phyloP scores from a whole-genome alignment of 2,329 filamentous ascomycete species.

The Penicillium hordei region DNA sequence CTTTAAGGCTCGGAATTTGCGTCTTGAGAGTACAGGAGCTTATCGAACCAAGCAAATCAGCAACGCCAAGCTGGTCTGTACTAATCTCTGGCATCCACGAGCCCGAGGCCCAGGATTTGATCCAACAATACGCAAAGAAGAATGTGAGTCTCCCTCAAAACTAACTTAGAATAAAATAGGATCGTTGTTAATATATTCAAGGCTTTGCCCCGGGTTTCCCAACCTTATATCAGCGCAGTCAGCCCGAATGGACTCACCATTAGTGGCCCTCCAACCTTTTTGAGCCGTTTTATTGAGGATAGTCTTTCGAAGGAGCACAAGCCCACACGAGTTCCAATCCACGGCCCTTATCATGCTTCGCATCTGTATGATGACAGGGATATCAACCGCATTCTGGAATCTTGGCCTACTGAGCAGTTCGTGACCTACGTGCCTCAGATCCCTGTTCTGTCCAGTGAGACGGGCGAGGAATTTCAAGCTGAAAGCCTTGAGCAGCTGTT shows the following conservation, averaged over 20 bases:
- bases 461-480: slow-evolving; percentile 32
- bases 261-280: slow-evolving; percentile 57
- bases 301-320: slow-evolving; percentile 52
- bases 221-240: slow-evolving; percentile 60
- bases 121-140: slow-evolving; percentile 24
- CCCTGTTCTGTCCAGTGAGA: slow-evolving; percentile 41
- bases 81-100: slow-evolving; percentile 42
- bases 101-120: slow-evolving; percentile 28
- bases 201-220: slow-evolving; percentile 51
- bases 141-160: slow-evolving; percentile 24
- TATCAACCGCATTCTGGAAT: slow-evolving; percentile 51
- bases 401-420: slow-evolving; percentile 33
- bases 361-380: slow-evolving; percentile 56
- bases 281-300: slow-evolving; percentile 53
- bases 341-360: slow-evolving; percentile 59
- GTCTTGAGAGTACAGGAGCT: slow-evolving; percentile 40
- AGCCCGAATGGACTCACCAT: slow-evolving; percentile 60
- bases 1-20: slow-evolving; percentile 47
- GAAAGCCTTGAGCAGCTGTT: slow-evolving; percentile 36
- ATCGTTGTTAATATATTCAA: slow-evolving; percentile 13
- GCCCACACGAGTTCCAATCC: slow-evolving; percentile 55
- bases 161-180: neutral
- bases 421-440: slow-evolving; percentile 31
- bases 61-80: slow-evolving; percentile 42
- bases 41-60: slow-evolving; percentile 32